Base-by-base conservation (phyloP, 1,284 basidiomycete genomes). In the Trametes polyzona region DNA sequence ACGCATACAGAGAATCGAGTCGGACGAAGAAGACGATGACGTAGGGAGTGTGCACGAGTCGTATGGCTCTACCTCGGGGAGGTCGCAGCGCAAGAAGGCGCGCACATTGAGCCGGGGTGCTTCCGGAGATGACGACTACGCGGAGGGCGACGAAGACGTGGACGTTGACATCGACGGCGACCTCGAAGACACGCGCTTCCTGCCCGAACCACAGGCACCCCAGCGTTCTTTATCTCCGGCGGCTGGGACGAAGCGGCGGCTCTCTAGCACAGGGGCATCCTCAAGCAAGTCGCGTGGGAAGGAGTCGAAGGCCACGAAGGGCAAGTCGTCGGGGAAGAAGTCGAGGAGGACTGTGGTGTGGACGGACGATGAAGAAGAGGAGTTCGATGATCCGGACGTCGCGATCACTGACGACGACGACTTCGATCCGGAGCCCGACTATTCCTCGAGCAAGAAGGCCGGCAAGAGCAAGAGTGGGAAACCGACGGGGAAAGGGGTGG, bases 131-230 rank as follows among this genome's bases (percentile, higher is more conserved):
- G 63, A 64, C 23, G 35, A 48, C 17, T 44, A 62, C 24, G 61
- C 44, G n/a, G 67, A 67, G 19, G 63, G 42, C 24, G 67, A 65
- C 3, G 58, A 26, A 14, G 69, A 68, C 27, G 56, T 66, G 4
- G 66, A 70, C 26, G 58, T 67, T 3, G 71, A 69, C 26, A 60
- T 62, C 29, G 67, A 67, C 41, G 63, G 53, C 29, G 64, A 64
- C 32, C 53, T 49, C 23, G 67, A 67, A 23, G 66, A 66, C 30
- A 57, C 61, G n/a, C 62, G 61, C 39, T 65, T 64, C 47, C 53
- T 61, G 2, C 60, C 62, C 12, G 57, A 62, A 24, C 55, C 59
- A 2, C 41, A 33, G 12, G 39, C 24, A 12, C 36, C 56, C 2
- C 58, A 63, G 4, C 59, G 57, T 17, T 58, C 66, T 4, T 30